phyloP scores from a whole-genome alignment of 1,284 basidiomycete genomes.

The Porogramme epimiltina region DNA sequence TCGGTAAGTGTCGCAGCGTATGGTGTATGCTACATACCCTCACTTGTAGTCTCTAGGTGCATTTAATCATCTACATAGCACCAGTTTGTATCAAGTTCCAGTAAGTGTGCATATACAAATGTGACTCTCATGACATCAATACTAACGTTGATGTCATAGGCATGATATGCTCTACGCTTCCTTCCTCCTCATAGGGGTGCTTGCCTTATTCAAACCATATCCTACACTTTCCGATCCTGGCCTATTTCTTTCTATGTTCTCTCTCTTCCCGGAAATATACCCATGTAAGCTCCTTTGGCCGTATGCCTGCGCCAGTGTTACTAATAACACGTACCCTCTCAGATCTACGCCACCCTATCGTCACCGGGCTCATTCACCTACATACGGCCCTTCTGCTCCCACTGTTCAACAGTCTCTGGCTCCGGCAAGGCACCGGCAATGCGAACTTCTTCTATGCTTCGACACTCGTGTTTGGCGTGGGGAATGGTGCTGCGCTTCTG shows the following conservation, averaged over 20 bases:
- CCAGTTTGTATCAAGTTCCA: conserved; percentile 90
- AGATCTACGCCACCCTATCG: conserved; percentile 90
- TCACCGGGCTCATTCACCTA: conserved; percentile 82
- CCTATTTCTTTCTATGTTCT: conserved; percentile 80
- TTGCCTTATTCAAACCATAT: conserved; percentile 90
- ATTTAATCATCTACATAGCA: conserved; percentile 82
- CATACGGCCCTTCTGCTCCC: conserved; percentile 89
- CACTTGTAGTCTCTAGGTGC: conserved; percentile 53
- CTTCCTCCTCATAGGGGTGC: conserved; percentile 77
- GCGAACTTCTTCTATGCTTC: conserved; percentile 99
- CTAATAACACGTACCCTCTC: conserved; percentile 6
- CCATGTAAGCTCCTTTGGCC: conserved; percentile 58
- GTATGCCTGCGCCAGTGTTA: not conserved
- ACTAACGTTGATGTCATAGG: conserved; percentile 42
- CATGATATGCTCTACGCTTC: conserved; percentile 85
- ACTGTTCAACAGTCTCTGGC: conserved; percentile 92
- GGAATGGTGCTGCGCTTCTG: conserved; percentile 80
- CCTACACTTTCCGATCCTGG: conserved; percentile 89
- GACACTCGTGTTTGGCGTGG: conserved; percentile 90
- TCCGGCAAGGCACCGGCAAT: conserved; percentile 90
- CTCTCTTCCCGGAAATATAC: conserved; percentile 84
- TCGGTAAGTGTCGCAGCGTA: conserved; percentile 53
- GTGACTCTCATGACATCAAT: too few species aligned
- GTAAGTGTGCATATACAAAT: conserved; percentile 48
- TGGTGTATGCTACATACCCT: not conserved